Conservation (phyloP, 2,329 filamentous ascomycete species). For the Curvularia sp. region DNA sequence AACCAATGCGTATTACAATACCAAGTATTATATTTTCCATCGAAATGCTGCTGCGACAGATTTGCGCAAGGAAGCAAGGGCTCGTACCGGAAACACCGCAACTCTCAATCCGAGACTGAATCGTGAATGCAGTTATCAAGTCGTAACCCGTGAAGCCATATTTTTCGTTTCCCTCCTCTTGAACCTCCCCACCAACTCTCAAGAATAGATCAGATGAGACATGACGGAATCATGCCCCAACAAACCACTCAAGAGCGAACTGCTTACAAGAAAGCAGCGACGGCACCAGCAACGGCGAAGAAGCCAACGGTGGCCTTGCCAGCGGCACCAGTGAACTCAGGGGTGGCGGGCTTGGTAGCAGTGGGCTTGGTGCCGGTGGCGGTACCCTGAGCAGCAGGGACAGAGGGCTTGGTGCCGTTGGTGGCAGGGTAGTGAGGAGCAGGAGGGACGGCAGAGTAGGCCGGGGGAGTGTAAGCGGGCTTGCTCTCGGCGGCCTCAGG, state of each 20-base stretch:
- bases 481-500: neutral
- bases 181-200: slow-evolving; percentile 14
- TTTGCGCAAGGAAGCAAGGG: slow-evolving; percentile 34
- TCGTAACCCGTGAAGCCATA: slow-evolving; percentile 43
- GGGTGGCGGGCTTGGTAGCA: slow-evolving; percentile 37
- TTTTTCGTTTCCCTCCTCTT: slow-evolving; percentile 27
- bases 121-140: slow-evolving; percentile 44
- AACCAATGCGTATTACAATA: slow-evolving; percentile 45
- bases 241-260: slow-evolving; percentile 27
- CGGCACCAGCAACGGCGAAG: slow-evolving; percentile 60
- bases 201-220: slow-evolving; percentile 16
- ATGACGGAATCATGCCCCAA: slow-evolving; percentile 9
- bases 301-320: slow-evolving; percentile 60
- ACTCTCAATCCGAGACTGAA: slow-evolving; percentile 44
- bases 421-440: slow-evolving; percentile 21
- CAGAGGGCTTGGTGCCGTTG: slow-evolving; percentile 25
- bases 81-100: slow-evolving; percentile 38
- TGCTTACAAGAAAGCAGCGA: slow-evolving; percentile 51
- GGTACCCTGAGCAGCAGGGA: slow-evolving; percentile 30
- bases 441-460: slow-evolving; percentile 22
- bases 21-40: slow-evolving; percentile 42
- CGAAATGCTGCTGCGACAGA: slow-evolving; percentile 42
- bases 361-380: slow-evolving; percentile 36
- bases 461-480: slow-evolving; percentile 14
- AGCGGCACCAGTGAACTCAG: slow-evolving; percentile 60